Conservation (phyloP, 495 filamentous ascomycete species). For the Trichoderma virens region DNA sequence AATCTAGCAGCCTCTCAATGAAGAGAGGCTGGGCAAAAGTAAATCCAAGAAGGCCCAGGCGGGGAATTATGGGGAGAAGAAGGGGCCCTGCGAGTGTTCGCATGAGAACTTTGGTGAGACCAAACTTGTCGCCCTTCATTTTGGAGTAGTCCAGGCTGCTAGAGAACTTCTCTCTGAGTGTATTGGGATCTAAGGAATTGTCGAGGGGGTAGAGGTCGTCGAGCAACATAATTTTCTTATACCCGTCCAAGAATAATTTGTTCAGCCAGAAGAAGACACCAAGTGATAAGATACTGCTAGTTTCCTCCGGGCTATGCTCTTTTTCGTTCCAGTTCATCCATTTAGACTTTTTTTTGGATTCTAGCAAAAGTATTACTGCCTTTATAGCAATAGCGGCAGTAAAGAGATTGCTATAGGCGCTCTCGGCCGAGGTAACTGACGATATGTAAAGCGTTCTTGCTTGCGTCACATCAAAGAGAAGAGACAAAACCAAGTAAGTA, state of each 20-base stretch:
- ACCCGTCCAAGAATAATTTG: slow-evolving; percentile 42
- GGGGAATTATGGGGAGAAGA: slow-evolving; percentile 25
- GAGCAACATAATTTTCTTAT: slow-evolving; percentile 31
- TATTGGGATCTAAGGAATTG: slow-evolving; percentile 34
- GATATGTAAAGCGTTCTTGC: slow-evolving; percentile 52
- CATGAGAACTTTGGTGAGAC: slow-evolving; percentile 17
- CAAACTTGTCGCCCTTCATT: slow-evolving; percentile 14
- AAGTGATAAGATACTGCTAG: slow-evolving; percentile 43
- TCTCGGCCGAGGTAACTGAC: slow-evolving; percentile 20
- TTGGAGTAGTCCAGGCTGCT: slow-evolving; percentile 8
- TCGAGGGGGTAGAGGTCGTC: slow-evolving; percentile 43
- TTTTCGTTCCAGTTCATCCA: slow-evolving; percentile 29
- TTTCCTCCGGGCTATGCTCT: slow-evolving; percentile 51
- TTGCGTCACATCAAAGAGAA: slow-evolving; percentile 50
- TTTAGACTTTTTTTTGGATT: slow-evolving; percentile 45
- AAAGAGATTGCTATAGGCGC: slow-evolving; percentile 34
- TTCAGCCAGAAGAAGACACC: slow-evolving; percentile 55
- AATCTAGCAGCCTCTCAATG: slow-evolving; percentile 31
- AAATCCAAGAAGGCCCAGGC: slow-evolving; percentile 45
- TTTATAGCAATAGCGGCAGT: slow-evolving; percentile 42
- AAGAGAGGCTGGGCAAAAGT: slow-evolving; percentile 55
- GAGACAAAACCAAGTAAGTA: slow-evolving; percentile 50
- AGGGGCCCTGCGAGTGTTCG: slow-evolving; percentile 21
- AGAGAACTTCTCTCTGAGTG: slow-evolving; percentile 26
- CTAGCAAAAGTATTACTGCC: slow-evolving; percentile 40